Conservation (phyloP, 2,329 filamentous ascomycete species). For the Aspergillus sp. region DNA sequence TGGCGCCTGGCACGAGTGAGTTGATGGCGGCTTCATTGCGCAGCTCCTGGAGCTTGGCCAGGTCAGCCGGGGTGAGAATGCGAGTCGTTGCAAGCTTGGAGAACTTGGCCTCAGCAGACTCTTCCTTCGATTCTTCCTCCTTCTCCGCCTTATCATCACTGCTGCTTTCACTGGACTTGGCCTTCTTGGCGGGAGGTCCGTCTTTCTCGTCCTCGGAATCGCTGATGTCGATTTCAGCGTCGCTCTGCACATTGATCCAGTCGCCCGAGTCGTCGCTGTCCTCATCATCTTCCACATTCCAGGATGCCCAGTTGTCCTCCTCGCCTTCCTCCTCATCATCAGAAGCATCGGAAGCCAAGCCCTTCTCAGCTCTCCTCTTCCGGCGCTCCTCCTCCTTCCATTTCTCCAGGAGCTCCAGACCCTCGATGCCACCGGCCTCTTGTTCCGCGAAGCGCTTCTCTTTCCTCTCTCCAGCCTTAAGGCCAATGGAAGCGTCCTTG, state of each 20-base stretch:
- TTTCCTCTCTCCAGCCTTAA: slow-evolving; percentile 73
- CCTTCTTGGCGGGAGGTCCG: slow-evolving; percentile 63
- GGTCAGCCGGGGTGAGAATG: slow-evolving; percentile 91
- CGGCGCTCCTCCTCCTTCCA: slow-evolving; percentile 91
- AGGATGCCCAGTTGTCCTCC: slow-evolving; percentile 59
- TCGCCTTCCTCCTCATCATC: slow-evolving; percentile 63
- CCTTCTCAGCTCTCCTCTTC: slow-evolving; percentile 69
- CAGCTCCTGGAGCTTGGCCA: slow-evolving; percentile 91
- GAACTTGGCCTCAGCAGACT: slow-evolving; percentile 45
- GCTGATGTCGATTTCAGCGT: slow-evolving; percentile 72
- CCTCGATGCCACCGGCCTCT: slow-evolving; percentile 78
- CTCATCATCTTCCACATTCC: slow-evolving; percentile 61
- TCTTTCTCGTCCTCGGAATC: slow-evolving; percentile 72
- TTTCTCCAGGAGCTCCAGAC: slow-evolving; percentile 83
- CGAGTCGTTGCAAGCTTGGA: slow-evolving; percentile 75
- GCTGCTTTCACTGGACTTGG: slow-evolving; percentile 46
- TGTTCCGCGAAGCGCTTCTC: slow-evolving; percentile 83
- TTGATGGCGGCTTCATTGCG: slow-evolving; percentile 72
- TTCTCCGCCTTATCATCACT: slow-evolving; percentile 28
- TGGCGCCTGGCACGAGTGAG: slow-evolving; percentile 55
- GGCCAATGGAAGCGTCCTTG: slow-evolving; percentile 81
- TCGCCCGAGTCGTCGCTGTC: slow-evolving; percentile 74
- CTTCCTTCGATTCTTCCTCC: slow-evolving; percentile 33
- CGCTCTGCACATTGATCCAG: slow-evolving; percentile 88
- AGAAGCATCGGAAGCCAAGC: slow-evolving; percentile 62